phyloP scores from a whole-genome alignment of 176 grass and related monocot species.

The Areca catechu region DNA sequence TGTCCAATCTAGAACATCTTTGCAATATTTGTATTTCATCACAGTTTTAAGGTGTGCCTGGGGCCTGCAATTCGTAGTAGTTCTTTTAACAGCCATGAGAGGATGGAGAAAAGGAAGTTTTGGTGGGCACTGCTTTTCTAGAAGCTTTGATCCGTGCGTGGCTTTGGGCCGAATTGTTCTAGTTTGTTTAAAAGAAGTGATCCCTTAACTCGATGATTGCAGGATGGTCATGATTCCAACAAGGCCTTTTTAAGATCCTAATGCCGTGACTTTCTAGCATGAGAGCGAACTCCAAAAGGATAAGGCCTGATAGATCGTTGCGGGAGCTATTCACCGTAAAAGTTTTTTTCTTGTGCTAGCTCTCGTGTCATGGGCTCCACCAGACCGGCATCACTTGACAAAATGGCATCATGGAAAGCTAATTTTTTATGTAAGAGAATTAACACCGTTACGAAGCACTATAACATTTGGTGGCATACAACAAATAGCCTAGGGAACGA shows the following conservation, averaged over 20 bases:
- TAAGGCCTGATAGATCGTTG: neutral
- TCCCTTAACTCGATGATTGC: constrained; percentile 17
- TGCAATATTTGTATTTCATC: too few relatives aligned
- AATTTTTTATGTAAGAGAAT: too few relatives aligned
- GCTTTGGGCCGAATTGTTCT: constrained; percentile 1
- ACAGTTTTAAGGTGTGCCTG: too few relatives aligned
- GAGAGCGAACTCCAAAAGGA: neutral
- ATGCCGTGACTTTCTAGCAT: neutral
- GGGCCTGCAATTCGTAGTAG: too few relatives aligned
- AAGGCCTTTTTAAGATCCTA: neutral
- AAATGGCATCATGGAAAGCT: too few relatives aligned
- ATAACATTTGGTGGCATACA: too few relatives aligned
- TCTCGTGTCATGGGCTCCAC: too few relatives aligned
- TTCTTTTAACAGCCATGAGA: neutral
- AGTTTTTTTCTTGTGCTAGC: too few relatives aligned
- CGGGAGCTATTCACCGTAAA: too few relatives aligned
- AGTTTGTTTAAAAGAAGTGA: constrained; percentile 14
- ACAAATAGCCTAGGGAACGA: too few relatives aligned
- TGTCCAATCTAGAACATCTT: neutral
- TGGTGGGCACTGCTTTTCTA: constrained; percentile 27
- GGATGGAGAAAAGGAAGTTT: constrained; percentile 6
- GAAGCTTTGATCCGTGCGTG: neutral
- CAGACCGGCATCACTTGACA: too few relatives aligned
- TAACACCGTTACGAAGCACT: too few relatives aligned
- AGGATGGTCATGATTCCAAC: constrained; percentile 13